Conservation (phyloP, 2,329 filamentous ascomycete species). For the Fusarium sp. region DNA sequence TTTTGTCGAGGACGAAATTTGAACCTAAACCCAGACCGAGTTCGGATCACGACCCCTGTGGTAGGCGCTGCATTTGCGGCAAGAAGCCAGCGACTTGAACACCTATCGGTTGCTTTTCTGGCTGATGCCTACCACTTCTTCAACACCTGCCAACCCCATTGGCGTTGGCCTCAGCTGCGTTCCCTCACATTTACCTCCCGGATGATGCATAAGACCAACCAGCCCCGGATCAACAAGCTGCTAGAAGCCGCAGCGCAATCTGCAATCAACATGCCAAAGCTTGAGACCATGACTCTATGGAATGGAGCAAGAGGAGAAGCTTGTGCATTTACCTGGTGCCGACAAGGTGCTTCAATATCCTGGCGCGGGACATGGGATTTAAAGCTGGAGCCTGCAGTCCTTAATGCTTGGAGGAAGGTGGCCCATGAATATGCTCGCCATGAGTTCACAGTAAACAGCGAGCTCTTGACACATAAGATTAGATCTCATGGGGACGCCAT, state of each 20-base stretch:
- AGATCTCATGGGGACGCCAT: constrained; percentile 37
- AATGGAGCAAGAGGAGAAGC: constrained; percentile 23
- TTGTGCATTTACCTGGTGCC: constrained; percentile 22
- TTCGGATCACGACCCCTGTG: not conserved
- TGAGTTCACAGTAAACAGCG: not conserved
- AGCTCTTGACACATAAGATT: not conserved
- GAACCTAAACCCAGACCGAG: not conserved
- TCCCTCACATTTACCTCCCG: constrained; percentile 11
- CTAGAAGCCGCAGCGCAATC: constrained; percentile 2
- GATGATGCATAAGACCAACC: not conserved
- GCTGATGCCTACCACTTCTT: constrained; percentile 19
- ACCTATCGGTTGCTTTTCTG: constrained; percentile 24
- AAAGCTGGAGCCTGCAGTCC: not conserved
- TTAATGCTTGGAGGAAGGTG: constrained; percentile 10
- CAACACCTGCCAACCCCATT: not conserved
- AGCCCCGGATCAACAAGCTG: not conserved
- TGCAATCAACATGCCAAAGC: constrained; percentile 21
- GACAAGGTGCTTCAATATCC: not conserved
- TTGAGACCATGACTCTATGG: constrained; percentile 28
- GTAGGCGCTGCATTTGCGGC: not conserved
- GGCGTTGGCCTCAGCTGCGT: constrained; percentile 5
- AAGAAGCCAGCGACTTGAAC: not conserved
- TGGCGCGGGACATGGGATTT: constrained; percentile 28
- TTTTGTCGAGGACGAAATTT: not conserved
- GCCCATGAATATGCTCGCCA: not conserved